Evolutionary conservation across 495 filamentous ascomycete genomes (phyloP).

Genomic region (Aspergillus wentii): DNA sequence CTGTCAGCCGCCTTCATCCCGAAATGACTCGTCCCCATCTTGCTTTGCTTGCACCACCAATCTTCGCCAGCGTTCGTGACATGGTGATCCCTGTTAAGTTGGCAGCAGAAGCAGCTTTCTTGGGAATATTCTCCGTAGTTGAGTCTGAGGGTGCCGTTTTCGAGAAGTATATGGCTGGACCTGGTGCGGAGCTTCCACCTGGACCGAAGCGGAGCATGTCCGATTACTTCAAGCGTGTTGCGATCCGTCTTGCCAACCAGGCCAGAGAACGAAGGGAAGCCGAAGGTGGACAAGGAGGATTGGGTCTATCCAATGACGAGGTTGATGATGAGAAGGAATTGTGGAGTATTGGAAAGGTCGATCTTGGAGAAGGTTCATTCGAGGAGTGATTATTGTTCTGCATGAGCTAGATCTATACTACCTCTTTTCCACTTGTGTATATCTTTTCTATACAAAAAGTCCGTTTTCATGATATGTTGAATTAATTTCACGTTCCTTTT

Average conservation of each 20-base stretch:
- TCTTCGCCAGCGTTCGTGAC: slow-evolving; percentile 89
- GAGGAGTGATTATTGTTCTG: slow-evolving; percentile 30
- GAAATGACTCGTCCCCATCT: slow-evolving; percentile 78
- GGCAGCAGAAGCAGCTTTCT: slow-evolving; percentile 88
- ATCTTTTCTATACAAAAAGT: too few species aligned
- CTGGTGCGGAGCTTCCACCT: slow-evolving; percentile 55
- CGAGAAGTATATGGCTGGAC: slow-evolving; percentile 77
- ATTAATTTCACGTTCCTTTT: too few species aligned
- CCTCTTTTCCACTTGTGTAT: too few species aligned
- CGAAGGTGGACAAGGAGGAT: slow-evolving; percentile 79
- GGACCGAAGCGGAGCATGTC: slow-evolving; percentile 84
- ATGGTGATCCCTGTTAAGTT: slow-evolving; percentile 94
- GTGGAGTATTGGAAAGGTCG: slow-evolving; percentile 90
- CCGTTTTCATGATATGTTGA: too few species aligned
- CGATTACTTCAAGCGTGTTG: slow-evolving; percentile 95
- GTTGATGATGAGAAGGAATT: slow-evolving; percentile 90
- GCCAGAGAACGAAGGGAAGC: slow-evolving; percentile 84
- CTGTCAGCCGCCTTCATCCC: slow-evolving; percentile 67
- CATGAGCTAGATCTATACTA: neutral
- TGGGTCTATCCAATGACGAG: slow-evolving; percentile 84
- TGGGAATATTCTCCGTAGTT: slow-evolving; percentile 89
- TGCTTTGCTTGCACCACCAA: slow-evolving; percentile 66
- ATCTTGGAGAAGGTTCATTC: slow-evolving; percentile 67
- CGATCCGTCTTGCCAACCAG: slow-evolving; percentile 73
- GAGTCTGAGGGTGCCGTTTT: slow-evolving; percentile 83